phyloP scores from a whole-genome alignment of 345 rosid species.

The Fremontodendron californicum region DNA sequence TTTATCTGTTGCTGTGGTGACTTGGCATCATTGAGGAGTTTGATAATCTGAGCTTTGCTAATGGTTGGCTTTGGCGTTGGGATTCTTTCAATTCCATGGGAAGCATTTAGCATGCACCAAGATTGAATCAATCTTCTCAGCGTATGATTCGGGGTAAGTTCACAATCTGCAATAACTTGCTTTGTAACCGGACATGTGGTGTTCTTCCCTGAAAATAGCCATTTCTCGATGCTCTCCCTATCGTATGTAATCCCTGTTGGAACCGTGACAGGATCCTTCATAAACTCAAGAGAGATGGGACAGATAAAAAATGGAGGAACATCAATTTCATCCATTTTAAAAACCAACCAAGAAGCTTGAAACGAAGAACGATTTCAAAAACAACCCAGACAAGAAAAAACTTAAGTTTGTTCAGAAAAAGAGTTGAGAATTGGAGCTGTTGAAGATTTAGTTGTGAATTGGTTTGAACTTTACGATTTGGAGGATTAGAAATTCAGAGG shows the following conservation, averaged over 20 bases:
- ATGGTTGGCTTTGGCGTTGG: constrained; percentile 84
- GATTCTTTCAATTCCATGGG: constrained; percentile 71
- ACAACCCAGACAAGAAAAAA: neutral
- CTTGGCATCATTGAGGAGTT: constrained; percentile 44
- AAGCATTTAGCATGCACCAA: constrained; percentile 87
- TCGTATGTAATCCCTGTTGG: constrained; percentile 70
- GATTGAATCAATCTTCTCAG: constrained; percentile 83
- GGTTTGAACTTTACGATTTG: too few relatives aligned
- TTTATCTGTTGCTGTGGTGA: constrained; percentile 41
- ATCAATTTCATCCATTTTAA: constrained; percentile 55
- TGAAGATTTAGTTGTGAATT: constrained; percentile 27
- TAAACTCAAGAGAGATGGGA: constrained; percentile 66
- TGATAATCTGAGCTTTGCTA: constrained; percentile 49
- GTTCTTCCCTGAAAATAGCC: constrained; percentile 53
- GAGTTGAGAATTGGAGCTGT: too few relatives aligned
- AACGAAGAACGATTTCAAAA: neutral
- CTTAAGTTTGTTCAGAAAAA: neutral
- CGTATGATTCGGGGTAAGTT: constrained; percentile 83
- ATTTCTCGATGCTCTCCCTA: constrained; percentile 60
- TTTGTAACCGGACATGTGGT: constrained; percentile 68
- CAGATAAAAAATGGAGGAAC: constrained; percentile 63
- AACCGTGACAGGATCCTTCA: constrained; percentile 72
- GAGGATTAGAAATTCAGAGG: too few relatives aligned
- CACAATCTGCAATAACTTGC: constrained; percentile 47
- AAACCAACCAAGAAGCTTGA: neutral